phyloP scores from a whole-genome alignment of 192 early-diverging fungal genomes.

The Coemansia sp. region DNA sequence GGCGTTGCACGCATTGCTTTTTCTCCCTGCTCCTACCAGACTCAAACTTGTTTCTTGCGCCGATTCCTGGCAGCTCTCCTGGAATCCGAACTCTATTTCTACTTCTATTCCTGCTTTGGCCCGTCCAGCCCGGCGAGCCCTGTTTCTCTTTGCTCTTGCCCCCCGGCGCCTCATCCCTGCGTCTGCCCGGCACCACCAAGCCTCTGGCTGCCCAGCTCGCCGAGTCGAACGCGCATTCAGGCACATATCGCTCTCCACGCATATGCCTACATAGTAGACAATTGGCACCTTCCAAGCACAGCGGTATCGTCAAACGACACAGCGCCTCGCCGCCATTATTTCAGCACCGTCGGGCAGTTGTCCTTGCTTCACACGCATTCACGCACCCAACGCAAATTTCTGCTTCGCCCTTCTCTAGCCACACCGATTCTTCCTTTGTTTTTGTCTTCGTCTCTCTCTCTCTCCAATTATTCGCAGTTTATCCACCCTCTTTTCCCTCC shows the following conservation, averaged over 20 bases:
- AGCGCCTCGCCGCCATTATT: constrained; percentile 12
- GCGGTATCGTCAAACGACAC: constrained; percentile 4
- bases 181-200: background rate
- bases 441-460: constrained; percentile 3
- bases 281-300: background rate
- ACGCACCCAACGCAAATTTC: background rate
- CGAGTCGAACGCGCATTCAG: constrained; percentile 1
- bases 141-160: background rate
- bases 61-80: background rate
- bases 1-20: background rate
- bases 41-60: constrained; percentile 9
- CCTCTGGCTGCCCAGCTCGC: background rate
- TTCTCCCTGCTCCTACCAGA: background rate
- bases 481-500: background rate
- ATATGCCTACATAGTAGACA: constrained; percentile 8
- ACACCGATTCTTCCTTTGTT: constrained; percentile 10
- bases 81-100: constrained; percentile 1
- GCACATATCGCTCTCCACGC: constrained; percentile 12
- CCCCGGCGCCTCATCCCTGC: background rate
- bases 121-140: background rate
- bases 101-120: background rate
- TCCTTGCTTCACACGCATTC: constrained; percentile 3
- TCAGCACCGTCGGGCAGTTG: background rate
- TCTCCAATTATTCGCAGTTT: constrained; percentile 2
- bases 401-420: constrained; percentile 8